A percentile compares a stretch with the other conserved stretches of the same genome.
phyloP scores from a whole-genome alignment of 73 alveolate species.

The Paramecium tetraurelia region DNA sequence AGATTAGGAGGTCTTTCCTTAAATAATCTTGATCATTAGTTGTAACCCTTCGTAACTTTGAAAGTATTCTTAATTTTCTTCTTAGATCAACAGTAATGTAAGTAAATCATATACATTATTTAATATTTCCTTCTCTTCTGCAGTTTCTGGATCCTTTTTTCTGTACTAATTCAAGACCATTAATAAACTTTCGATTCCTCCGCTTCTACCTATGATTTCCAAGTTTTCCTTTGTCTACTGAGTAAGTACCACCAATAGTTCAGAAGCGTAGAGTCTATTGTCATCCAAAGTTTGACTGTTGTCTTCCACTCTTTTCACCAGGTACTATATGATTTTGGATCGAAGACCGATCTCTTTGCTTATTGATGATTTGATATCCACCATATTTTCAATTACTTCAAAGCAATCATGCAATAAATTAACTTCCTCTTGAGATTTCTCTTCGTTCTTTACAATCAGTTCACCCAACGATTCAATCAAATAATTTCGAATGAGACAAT shows the following conservation, averaged over 20 bases:
- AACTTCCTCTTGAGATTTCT: neutral
- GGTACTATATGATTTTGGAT: neutral
- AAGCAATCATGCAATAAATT: neutral
- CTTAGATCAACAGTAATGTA: neutral
- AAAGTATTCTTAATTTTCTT: neutral
- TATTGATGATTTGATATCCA: neutral
- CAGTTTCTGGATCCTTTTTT: slow-evolving; percentile 29
- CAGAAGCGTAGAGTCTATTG: slow-evolving; percentile 14
- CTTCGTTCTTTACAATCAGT: neutral
- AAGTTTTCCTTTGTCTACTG: neutral
- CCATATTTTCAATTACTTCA: slow-evolving; percentile 26
- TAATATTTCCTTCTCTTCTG: slow-evolving; percentile 1
- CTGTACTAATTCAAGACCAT: neutral
- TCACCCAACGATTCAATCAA: neutral
- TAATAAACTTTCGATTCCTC: neutral
- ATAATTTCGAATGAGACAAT: neutral
- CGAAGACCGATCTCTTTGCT: neutral
- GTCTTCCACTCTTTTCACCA: neutral
- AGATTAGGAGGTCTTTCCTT: neutral
- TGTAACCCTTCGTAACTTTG: neutral
- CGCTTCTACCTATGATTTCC: neutral
- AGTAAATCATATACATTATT: neutral
- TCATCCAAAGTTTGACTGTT: slow-evolving; percentile 20
- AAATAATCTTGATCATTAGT: neutral
- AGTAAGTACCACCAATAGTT: neutral